A percentile compares a stretch with the other conserved stretches of the same genome.
Conservation (phyloP, 2,329 filamentous ascomycete species). For the Bertia moriformis region DNA sequence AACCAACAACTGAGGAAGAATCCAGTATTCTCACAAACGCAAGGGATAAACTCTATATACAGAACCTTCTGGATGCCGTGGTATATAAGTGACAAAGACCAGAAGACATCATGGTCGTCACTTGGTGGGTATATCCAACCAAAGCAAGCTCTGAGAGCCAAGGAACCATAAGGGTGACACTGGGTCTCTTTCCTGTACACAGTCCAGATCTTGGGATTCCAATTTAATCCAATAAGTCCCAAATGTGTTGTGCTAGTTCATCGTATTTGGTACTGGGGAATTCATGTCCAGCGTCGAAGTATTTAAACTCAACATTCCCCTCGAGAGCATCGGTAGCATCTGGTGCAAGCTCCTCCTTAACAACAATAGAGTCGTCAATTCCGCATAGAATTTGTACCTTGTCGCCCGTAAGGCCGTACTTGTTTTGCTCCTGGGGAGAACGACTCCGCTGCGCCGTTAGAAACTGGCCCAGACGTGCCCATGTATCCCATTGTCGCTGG, state of each 20-base stretch:
- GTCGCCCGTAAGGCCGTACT: conserved; percentile 19
- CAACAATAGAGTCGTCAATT: conserved; percentile 49
- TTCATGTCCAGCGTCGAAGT: conserved; percentile 54
- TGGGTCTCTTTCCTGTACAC: too few species aligned
- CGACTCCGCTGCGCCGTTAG: conserved; percentile 24
- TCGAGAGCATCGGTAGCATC: conserved; percentile 46
- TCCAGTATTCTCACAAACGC: too few species aligned
- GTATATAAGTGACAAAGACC: too few species aligned
- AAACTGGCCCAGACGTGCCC: conserved; percentile 37
- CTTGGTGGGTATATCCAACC: too few species aligned
- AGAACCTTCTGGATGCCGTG: neutral
- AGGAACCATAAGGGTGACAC: too few species aligned
- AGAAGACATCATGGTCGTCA: too few species aligned
- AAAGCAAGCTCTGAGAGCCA: too few species aligned
- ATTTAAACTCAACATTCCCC: conserved; percentile 37
- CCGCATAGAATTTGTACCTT: conserved; percentile 55
- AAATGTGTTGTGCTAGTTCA: conserved; percentile 42
- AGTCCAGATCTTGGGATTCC: too few species aligned
- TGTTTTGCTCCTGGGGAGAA: conserved; percentile 3
- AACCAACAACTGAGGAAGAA: too few species aligned
- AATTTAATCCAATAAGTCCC: too few species aligned
- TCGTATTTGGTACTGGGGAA: conserved; percentile 46
- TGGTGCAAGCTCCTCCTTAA: conserved; percentile 45
- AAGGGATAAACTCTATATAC: neutral
- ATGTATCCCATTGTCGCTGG: conserved; percentile 36